Percentiles rank a stretch among this genome's conserved stretches.
Conservation (phyloP, 495 filamentous ascomycete genomes). For the Aspergillus baeticus region DNA sequence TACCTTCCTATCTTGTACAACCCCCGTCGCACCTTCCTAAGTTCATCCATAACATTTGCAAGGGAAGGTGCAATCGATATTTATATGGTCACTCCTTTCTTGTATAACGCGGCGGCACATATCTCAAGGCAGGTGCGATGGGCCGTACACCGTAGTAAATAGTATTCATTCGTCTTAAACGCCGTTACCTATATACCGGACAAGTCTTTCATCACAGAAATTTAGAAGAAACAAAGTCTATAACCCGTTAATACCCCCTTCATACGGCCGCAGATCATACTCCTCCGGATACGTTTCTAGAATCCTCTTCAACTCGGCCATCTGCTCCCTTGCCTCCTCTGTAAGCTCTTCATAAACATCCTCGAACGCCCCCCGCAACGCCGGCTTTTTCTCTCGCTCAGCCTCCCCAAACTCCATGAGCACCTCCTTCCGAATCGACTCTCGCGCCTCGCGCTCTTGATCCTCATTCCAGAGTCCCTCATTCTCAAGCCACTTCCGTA, state of each 20-base stretch:
- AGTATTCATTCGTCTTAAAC: no score
- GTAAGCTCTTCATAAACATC: constrained; percentile 88
- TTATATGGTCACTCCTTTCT: no score
- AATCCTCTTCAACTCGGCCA: constrained; percentile 70
- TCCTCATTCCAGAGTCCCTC: constrained; percentile 81
- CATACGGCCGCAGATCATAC: constrained; percentile 80
- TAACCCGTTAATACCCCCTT: constrained; percentile 72
- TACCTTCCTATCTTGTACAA: no score
- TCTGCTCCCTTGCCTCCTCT: constrained; percentile 76
- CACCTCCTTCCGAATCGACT: constrained; percentile 66
- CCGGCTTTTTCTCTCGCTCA: constrained; percentile 86
- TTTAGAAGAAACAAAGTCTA: constrained; percentile 13
- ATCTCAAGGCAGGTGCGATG: no score
- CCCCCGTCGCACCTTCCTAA: no score
- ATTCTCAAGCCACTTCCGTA: constrained; percentile 90
- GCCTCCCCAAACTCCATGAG: constrained; percentile 82
- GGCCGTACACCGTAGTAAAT: no score
- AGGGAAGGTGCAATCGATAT: no score
- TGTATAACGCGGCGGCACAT: no score
- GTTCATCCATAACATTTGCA: no score
- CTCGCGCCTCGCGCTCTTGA: constrained; percentile 71
- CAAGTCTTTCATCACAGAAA: no score
- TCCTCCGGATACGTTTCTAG: constrained; percentile 88
- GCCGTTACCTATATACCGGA: no score
- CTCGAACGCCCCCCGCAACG: constrained; percentile 73